Conservation (phyloP, 208 protist genomes). For the Acanthamoeba castellanii region DNA sequence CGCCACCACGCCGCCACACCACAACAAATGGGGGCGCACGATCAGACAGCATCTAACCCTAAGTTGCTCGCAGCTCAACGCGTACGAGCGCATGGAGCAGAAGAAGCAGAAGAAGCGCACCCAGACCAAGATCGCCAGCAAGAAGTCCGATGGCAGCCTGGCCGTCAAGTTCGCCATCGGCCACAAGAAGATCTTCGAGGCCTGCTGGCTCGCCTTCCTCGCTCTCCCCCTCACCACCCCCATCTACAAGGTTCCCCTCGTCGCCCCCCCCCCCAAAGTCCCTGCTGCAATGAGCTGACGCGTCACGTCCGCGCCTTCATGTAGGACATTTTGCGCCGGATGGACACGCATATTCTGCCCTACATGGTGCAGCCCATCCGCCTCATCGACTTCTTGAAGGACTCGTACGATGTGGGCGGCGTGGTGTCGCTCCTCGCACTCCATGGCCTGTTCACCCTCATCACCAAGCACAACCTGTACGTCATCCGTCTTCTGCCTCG, state of each 20-base stretch:
- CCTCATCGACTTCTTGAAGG: conserved; percentile 82
- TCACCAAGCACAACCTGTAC: conserved; percentile 84
- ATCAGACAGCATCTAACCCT: too few species aligned
- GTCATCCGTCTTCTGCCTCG: not conserved
- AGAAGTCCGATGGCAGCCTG: not conserved
- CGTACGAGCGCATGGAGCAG: not conserved
- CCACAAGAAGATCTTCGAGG: conserved; percentile 39
- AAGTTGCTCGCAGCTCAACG: not conserved
- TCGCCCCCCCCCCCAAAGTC: not conserved
- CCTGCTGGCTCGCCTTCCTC: conserved; percentile 54
- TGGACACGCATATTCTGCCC: conserved; percentile 76
- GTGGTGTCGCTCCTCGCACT: conserved; percentile 80
- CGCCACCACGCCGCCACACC: too few species aligned
- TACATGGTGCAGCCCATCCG: conserved; percentile 62
- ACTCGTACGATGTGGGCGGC: conserved; percentile 81
- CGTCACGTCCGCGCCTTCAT: not conserved
- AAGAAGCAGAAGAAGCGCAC: not conserved
- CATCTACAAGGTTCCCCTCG: conserved; percentile 48
- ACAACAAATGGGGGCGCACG: too few species aligned
- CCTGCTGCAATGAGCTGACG: not conserved
- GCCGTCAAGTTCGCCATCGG: conserved; percentile 24
- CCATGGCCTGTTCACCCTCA: conserved; percentile 82
- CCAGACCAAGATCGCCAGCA: not conserved
- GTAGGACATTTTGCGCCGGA: conserved; percentile 57
- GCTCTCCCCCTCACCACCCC: not conserved